A percentile compares a stretch with the other conserved stretches of the same genome.
phyloP scores from a whole-genome alignment of 1,284 basidiomycete species.

The Sporisorium sorghi region DNA sequence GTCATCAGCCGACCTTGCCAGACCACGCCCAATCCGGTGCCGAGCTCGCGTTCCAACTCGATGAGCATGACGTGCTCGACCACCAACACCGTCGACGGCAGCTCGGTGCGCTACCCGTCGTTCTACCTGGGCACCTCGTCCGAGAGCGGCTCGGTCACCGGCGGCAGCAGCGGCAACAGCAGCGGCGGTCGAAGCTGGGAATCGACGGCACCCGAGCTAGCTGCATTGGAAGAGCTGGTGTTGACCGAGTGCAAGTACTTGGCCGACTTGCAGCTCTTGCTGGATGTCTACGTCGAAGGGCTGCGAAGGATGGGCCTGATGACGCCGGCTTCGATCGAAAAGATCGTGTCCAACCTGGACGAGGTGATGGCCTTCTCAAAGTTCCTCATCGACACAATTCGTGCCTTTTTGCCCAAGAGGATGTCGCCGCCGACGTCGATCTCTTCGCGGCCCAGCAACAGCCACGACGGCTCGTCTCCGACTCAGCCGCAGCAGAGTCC shows the following conservation, averaged over 20 bases:
- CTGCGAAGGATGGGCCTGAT: conserved; percentile 21
- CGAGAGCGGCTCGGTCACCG: conserved; percentile 13
- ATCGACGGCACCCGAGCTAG: conserved; percentile 20
- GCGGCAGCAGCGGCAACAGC: conserved; percentile 19
- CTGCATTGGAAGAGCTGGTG: conserved; percentile 27
- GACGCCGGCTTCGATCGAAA: conserved; percentile 13
- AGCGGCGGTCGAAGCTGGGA: conserved; percentile 19
- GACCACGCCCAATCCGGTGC: conserved; percentile 15
- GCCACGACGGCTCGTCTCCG: neutral
- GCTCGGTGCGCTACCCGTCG: conserved; percentile 14
- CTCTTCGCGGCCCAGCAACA: conserved; percentile 12
- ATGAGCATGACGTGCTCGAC: conserved; percentile 8
- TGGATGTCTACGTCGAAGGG: conserved; percentile 27
- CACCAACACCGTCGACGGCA: conserved; percentile 7
- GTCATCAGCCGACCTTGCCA: conserved; percentile 22
- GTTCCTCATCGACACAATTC: conserved; percentile 18
- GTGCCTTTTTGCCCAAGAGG: conserved; percentile 6
- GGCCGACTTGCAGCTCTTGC: conserved; percentile 22
- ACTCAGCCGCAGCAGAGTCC: neutral
- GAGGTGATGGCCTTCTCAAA: conserved; percentile 28
- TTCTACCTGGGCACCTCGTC: conserved; percentile 20
- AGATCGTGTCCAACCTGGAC: conserved; percentile 26
- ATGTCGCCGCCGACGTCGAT: conserved; percentile 17
- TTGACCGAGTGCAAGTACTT: conserved; percentile 32
- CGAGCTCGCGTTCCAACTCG: conserved; percentile 13